Evolutionary conservation across 2,329 filamentous ascomycete species (phyloP).

Genomic region (Fusarium sp.): DNA sequence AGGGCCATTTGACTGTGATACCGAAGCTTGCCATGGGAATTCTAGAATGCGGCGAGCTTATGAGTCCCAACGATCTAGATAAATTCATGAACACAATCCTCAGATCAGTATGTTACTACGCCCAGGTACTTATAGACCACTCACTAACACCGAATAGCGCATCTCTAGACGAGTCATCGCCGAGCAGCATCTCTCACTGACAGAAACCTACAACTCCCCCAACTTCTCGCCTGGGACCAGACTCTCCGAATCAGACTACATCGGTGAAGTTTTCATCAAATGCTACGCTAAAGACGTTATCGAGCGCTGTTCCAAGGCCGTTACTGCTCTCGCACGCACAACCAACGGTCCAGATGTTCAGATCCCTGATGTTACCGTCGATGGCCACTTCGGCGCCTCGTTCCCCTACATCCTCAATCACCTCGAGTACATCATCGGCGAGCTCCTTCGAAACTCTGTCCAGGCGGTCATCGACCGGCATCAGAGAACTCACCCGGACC

Average conservation of each 20-base stretch:
- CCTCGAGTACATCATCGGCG: conserved; percentile 96
- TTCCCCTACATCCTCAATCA: conserved; percentile 98
- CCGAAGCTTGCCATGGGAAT: conserved; percentile 96
- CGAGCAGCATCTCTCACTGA: conserved; percentile 95
- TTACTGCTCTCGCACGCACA: conserved; percentile 79
- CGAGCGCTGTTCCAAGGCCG: conserved; percentile 82
- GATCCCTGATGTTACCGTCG: conserved; percentile 85
- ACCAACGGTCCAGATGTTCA: conserved; percentile 80
- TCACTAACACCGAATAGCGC: conserved; percentile 66
- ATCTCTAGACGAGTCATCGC: conserved; percentile 97
- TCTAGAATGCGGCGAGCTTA: conserved; percentile 87
- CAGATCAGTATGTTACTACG: conserved; percentile 75
- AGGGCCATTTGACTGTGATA: conserved; percentile 92
- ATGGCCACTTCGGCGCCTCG: conserved; percentile 88
- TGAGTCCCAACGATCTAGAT: conserved; percentile 86
- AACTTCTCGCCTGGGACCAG: conserved; percentile 90
- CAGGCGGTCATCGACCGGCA: conserved; percentile 90
- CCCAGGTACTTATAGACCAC: neutral
- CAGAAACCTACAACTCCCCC: conserved; percentile 91
- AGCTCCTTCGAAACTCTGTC: conserved; percentile 94
- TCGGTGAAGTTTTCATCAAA: conserved; percentile 94
- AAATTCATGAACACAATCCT: conserved; percentile 96
- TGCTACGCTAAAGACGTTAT: conserved; percentile 94
- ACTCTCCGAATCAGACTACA: conserved; percentile 82
- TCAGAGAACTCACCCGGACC: conserved; percentile 55